Evolutionary conservation across 2,329 filamentous ascomycete genomes (phyloP).

Genomic region (Colletotrichum falcatum): DNA sequence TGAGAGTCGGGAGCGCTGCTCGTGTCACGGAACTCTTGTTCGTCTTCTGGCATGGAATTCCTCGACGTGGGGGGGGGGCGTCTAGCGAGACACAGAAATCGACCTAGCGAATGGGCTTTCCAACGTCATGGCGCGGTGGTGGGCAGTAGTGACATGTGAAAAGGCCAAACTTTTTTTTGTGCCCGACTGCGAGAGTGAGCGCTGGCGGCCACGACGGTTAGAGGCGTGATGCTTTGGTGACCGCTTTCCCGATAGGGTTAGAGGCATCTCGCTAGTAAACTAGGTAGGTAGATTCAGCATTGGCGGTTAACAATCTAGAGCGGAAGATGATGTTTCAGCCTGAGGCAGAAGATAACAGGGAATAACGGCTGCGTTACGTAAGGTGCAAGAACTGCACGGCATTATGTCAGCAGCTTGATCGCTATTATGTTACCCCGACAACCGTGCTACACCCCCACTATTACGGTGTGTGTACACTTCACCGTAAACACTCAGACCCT

Average conservation of each 20-base stretch:
- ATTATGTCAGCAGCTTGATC: background rate
- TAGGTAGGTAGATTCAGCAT: background rate
- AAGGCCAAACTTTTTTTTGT: slow-evolving; percentile 24
- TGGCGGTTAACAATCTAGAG: background rate
- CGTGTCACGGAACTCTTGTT: slow-evolving; percentile 18
- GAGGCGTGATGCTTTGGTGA: background rate
- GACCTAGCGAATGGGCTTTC: slow-evolving; percentile 38
- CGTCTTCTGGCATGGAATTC: slow-evolving; percentile 7
- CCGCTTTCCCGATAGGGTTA: background rate
- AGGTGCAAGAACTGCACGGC: fast-evolving
- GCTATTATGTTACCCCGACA: slow-evolving; percentile 35
- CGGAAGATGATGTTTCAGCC: background rate
- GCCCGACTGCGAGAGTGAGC: background rate
- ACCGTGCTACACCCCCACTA: background rate
- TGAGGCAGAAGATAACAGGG: background rate
- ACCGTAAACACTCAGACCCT: slow-evolving; percentile 29
- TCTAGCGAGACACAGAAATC: slow-evolving; percentile 30
- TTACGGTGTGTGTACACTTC: slow-evolving; percentile 19
- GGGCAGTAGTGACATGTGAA: slow-evolving; percentile 35
- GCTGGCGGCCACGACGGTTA: background rate
- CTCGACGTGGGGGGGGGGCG: slow-evolving; percentile 20
- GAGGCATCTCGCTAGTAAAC: no score
- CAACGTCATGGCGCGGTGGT: slow-evolving; percentile 36
- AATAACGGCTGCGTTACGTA: background rate
- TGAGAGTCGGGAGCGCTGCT: slow-evolving; percentile 7